Evolutionary conservation across 345 rosid genomes (phyloP).

Genomic region (Anastatica hierochuntica): DNA sequence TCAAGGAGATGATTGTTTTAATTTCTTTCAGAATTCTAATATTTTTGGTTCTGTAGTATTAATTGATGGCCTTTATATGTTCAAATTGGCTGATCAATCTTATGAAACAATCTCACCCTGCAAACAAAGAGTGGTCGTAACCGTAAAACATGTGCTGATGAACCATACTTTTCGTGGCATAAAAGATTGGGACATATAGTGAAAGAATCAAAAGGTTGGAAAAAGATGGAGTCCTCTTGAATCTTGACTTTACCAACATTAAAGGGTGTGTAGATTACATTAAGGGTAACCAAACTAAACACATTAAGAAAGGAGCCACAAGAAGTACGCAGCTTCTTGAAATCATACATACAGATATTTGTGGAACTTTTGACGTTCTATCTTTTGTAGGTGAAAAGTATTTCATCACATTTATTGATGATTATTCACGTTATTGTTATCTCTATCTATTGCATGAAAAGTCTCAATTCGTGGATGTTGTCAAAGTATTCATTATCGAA

Average conservation of each 20-base stretch:
- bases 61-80: not conserved
- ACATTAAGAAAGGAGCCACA: not conserved
- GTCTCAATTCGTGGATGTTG: too few species aligned
- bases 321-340: conserved; percentile 1
- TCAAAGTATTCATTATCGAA: not conserved
- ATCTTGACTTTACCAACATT: not conserved
- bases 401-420: not conserved
- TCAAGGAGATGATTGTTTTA: conserved; percentile 1
- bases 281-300: conserved; percentile 7
- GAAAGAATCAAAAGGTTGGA: not conserved
- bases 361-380: conserved; percentile 1
- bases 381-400: not conserved
- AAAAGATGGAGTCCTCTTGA: not conserved
- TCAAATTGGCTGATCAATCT: not conserved
- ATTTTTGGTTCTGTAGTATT: not conserved
- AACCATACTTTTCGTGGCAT: not conserved
- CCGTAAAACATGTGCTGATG: not conserved
- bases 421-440: conserved; percentile 6
- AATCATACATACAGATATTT: not conserved
- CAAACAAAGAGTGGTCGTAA: not conserved
- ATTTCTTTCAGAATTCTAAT: not conserved
- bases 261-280: not conserved
- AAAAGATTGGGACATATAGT: not conserved
- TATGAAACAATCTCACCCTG: not conserved
- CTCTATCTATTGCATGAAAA: not conserved